These are phyloP conservation scores for Sphaerosporella brunnea DNA, from an alignment of 495 filamentous ascomycete species.

Conservation along the genomic window DNA sequence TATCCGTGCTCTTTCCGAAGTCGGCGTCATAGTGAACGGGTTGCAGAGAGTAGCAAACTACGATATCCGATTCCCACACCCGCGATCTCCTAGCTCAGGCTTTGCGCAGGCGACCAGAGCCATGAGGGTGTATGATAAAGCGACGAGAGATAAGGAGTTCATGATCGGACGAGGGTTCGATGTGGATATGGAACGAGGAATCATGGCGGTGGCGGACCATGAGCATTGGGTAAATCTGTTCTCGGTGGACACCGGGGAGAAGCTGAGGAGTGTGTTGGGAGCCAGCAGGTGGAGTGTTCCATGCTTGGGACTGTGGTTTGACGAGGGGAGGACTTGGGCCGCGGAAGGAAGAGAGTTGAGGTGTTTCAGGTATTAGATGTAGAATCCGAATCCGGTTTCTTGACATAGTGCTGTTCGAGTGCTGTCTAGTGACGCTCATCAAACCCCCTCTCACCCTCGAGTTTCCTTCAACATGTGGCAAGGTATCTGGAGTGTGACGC, in stretches of 20 bases:
- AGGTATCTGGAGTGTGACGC: too few relatives aligned
- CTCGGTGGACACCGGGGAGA: conserved; percentile 13
- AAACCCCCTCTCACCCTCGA: too few relatives aligned
- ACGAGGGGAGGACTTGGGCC: conserved; percentile 5
- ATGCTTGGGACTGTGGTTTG: conserved; percentile 12
- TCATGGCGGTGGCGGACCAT: conserved; percentile 17
- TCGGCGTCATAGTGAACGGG: conserved; percentile 15
- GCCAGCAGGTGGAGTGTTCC: conserved; percentile 1
- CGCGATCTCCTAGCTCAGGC: conserved; percentile 7
- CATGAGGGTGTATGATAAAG: conserved; percentile 9
- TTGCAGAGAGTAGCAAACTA: conserved; percentile 16
- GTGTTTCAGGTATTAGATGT: conserved; percentile 1
- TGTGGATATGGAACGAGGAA: conserved; percentile 8
- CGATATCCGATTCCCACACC: conserved; percentile 21
- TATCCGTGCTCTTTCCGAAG: conserved; percentile 11
- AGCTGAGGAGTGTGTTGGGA: conserved; percentile 6
- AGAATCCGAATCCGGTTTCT: too few relatives aligned
- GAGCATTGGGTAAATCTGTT: conserved; percentile 13
- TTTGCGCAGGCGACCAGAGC: conserved; percentile 12
- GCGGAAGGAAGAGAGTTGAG: not conserved
- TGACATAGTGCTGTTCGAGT: too few relatives aligned
- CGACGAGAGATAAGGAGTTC: conserved; percentile 6
- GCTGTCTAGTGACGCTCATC: too few relatives aligned
- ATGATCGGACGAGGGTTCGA: conserved; percentile 18
- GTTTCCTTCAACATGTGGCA: too few relatives aligned